Evolutionary conservation across 108 stramenopile genomes (phyloP).

Genomic region (Pseudonitzschia multiseries): DNA sequence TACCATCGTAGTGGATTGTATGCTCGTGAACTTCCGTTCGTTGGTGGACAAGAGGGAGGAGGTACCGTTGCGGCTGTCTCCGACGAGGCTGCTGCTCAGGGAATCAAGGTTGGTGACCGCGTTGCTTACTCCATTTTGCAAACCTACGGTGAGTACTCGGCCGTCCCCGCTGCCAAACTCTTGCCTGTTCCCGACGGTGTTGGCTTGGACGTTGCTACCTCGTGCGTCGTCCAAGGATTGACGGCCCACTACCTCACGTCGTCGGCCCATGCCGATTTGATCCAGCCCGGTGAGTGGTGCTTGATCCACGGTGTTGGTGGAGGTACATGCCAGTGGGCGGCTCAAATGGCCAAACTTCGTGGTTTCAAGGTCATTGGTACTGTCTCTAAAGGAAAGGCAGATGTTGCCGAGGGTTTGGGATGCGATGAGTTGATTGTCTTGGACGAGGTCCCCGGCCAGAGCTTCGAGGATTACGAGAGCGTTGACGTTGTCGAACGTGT

Average conservation of each 20-base stretch:
- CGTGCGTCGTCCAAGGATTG: conserved; percentile 79
- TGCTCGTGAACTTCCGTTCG: conserved; percentile 66
- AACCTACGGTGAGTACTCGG: conserved; percentile 76
- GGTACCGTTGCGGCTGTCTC: conserved; percentile 64
- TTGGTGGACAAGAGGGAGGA: conserved; percentile 83
- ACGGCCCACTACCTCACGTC: conserved; percentile 82
- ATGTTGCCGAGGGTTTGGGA: conserved; percentile 40
- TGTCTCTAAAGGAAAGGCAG: conserved; percentile 61
- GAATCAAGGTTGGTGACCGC: conserved; percentile 62
- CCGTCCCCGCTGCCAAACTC: conserved; percentile 60
- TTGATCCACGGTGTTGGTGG: conserved; percentile 81
- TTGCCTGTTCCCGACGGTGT: conserved; percentile 57
- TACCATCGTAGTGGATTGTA: conserved; percentile 83
- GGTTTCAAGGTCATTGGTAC: conserved; percentile 88
- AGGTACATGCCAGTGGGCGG: conserved; percentile 86
- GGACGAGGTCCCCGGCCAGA: conserved; percentile 68
- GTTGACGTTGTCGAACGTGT: conserved; percentile 68
- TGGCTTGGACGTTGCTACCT: conserved; percentile 59
- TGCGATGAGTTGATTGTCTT: conserved; percentile 83
- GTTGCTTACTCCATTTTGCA: conserved; percentile 73
- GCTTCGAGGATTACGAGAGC: conserved; percentile 74
- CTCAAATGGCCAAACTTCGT: conserved; percentile 80
- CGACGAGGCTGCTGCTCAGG: conserved; percentile 50
- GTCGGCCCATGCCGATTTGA: conserved; percentile 68
- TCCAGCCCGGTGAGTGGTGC: conserved; percentile 74